Base-by-base conservation (phyloP, 345 rosid species). In the Brassica cretica region DNA sequence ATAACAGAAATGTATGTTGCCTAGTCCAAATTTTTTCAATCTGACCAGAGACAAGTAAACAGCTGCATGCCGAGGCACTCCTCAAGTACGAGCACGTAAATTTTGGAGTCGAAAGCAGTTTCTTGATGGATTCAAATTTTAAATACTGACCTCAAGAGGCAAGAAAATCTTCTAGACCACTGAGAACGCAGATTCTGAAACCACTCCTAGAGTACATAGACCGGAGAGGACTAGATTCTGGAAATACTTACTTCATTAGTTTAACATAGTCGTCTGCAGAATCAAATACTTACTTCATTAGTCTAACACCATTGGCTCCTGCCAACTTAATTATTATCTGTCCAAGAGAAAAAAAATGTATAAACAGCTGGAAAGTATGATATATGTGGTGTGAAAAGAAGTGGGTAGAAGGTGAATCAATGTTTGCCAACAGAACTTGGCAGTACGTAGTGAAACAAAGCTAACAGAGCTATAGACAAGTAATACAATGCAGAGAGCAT, bases 281-380 rank as follows among this genome's bases (percentile, higher is more conserved):
- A 86, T 94, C 93, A 86, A 94, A 90, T 71, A 92, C 97, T 77
- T 92, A 95, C 44, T 37, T 37, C 44, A 37, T 37, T 37, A 92
- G 92, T 25, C 94, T 84, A 59, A 86, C 96, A 77, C 98, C 97
- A 86, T 89, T 94, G 74, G 90, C 98, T 76, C 96, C 97, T 7
- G 97, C 74, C 93, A 94, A 84, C 86, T 90, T 94, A 69, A 85
- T 80, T 62, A 89, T 92, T 46, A 89, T 88, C 97, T 94, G 87
- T 79, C 72, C 80, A 53, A 16, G 46, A 8, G 8, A 30, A 1
- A 27, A 30, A 14, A 41, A 41, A 10, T 59, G 55, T 68, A 29
- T 44, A 14, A 67, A 6, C n/a, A 25, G 44, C 66, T 39, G 16
- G 7, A 58, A 61, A 66, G 41, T 8, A 35, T 55, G 71, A 64